phyloP scores from a whole-genome alignment of 108 stramenopile genomes.

The Epipyxis sp. region DNA sequence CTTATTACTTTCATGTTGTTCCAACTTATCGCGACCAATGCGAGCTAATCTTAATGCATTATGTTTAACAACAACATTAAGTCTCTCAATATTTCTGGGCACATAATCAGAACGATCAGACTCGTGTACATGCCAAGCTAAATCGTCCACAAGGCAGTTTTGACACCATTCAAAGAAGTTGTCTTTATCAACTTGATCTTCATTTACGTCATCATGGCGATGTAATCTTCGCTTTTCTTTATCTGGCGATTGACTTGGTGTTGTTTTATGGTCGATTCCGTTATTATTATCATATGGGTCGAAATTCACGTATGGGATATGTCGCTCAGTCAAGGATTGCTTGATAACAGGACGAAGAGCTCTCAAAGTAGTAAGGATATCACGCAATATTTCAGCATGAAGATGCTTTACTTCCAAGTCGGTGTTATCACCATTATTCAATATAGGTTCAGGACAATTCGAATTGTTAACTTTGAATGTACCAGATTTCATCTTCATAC shows the following conservation, averaged over 20 bases:
- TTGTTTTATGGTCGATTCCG: neutral
- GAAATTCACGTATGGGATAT: neutral
- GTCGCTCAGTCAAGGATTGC: neutral
- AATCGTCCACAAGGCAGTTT: neutral
- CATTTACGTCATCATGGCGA: too few relatives aligned
- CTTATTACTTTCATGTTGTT: neutral
- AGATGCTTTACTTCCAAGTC: neutral
- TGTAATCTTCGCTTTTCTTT: neutral
- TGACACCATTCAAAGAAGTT: neutral
- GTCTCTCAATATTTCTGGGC: neutral
- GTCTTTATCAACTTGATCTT: neutral
- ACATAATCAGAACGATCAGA: neutral
- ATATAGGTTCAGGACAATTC: neutral
- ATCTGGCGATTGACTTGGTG: neutral
- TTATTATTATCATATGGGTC: neutral
- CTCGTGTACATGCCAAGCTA: neutral
- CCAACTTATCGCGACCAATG: neutral
- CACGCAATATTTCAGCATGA: neutral
- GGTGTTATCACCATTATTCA: neutral
- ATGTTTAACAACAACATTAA: neutral
- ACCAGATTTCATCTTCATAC: neutral
- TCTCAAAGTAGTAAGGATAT: neutral
- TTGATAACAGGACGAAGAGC: neutral
- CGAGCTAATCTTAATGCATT: neutral
- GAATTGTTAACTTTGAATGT: neutral